Base-by-base conservation (phyloP, 2,329 filamentous ascomycete genomes). In the Berkeleyomyces rouxiae region DNA sequence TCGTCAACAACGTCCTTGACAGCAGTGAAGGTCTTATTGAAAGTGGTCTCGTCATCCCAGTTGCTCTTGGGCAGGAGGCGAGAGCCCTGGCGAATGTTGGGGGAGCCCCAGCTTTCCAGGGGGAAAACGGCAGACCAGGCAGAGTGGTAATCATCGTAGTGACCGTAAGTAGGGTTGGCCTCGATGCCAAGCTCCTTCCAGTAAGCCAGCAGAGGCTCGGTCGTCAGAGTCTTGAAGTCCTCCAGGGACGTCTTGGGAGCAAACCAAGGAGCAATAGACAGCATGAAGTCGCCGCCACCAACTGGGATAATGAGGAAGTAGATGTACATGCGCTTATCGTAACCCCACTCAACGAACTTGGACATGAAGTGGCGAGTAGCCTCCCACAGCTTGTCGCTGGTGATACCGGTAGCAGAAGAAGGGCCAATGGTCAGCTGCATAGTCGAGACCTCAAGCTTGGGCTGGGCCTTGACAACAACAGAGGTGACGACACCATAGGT, bases 401-500 rank as follows among this genome's bases (percentile, higher is more conserved):
- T 66, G 36, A 70, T 67, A 13, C 71, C 71, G 62, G 16, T 73
- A 73, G 3, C 67, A 67, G 64, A 72, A 71, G 64, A 72, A 72
- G 9, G 67, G 61, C 68, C 67, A 3, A 70, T 67, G 36, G 63
- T 62, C 16, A 71, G 73, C 47, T 66, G 67, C 23, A 68, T 71
- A 4, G 75, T 70, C 0, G 70, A 70, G 4, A 72, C 72, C 33
- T 68, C 68, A 39, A 71, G 68, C 36, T 70, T 69, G 1, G 70
- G 70, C 59, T 73, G 72, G 2, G 71, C 71, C 7, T 70, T 71
- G 43, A 75, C 70, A 1, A 71, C 71, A 60, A 73, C 67, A 1
- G 73, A 75, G 33, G 72, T 68, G 5, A 77, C 75, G 3, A 78
- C 72, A 1, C 75, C 77, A 63, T 74, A 78, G 2, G 74, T 77